Percentiles rank a stretch among this genome's conserved stretches.
phyloP scores from a whole-genome alignment of 805 yeast genomes.

The Spathaspora boniae region DNA sequence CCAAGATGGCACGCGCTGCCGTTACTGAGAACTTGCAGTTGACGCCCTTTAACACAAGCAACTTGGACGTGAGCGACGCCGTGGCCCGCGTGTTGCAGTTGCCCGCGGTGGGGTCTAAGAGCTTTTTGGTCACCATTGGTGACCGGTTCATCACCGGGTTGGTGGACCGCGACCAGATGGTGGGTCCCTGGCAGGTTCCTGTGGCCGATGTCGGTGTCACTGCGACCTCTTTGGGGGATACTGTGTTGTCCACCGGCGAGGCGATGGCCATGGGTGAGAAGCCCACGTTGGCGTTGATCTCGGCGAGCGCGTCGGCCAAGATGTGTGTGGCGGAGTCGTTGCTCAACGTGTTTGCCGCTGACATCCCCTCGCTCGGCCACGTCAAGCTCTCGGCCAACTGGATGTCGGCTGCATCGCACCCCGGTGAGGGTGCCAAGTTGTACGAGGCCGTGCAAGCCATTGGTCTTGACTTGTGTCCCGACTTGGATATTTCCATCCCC shows the following conservation, averaged over 20 bases:
- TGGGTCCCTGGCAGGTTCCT: conserved; percentile 99
- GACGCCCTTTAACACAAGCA: conserved; percentile 32
- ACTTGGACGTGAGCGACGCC: conserved; percentile 53
- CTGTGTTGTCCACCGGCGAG: conserved; percentile 79
- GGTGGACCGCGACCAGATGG: conserved; percentile 96
- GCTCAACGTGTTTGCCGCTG: conserved; percentile 85
- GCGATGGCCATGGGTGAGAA: conserved; percentile 97
- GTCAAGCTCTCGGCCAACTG: conserved; percentile 94
- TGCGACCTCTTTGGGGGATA: conserved; percentile 79
- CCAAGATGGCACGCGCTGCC: conserved; percentile 84
- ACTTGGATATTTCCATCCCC: conserved; percentile 85
- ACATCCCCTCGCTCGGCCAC: conserved; percentile 66
- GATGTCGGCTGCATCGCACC: conserved; percentile 97
- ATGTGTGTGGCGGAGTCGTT: conserved; percentile 95
- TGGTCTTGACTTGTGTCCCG: conserved; percentile 92
- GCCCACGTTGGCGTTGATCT: conserved; percentile 84
- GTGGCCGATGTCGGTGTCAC: conserved; percentile 98
- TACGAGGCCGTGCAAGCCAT: conserved; percentile 97
- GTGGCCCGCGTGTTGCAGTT: conserved; percentile 77
- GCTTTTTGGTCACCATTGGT: conserved; percentile 94
- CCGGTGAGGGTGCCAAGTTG: conserved; percentile 91
- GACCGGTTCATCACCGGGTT: conserved; percentile 97
- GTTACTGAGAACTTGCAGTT: conserved; percentile 56
- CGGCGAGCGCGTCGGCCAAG: conserved; percentile 88
- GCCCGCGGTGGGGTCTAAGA: conserved; percentile 94